Conservation (phyloP, 345 rosid species). For the Raphanus sativus region DNA sequence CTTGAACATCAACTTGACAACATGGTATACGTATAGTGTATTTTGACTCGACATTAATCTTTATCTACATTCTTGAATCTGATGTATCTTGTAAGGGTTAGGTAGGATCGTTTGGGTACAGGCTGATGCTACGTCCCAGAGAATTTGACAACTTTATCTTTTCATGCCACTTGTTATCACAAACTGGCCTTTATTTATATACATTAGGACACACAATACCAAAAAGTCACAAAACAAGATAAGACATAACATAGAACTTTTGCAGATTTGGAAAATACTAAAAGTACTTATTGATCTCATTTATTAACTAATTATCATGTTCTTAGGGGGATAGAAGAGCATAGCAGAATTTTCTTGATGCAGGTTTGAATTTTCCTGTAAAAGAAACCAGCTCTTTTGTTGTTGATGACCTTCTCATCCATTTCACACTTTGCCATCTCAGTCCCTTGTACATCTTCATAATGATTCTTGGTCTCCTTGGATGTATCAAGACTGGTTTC, state of each 20-base stretch:
- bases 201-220: neutral
- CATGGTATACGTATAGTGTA: neutral
- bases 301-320: neutral
- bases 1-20: neutral
- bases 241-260: neutral
- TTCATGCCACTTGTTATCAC: neutral
- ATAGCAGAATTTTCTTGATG: neutral
- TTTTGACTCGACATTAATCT: neutral
- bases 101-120: neutral
- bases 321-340: neutral
- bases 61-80: neutral
- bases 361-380: neutral
- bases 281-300: neutral
- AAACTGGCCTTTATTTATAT: neutral
- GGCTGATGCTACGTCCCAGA: neutral
- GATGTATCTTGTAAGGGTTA: neutral
- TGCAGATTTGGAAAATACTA: constrained; percentile 8
- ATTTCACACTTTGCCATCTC: neutral
- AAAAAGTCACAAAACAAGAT: neutral
- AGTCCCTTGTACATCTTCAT: neutral
- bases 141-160: constrained; percentile 5
- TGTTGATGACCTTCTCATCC: neutral
- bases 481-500: neutral
- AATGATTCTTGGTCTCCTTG: neutral
- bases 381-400: constrained; percentile 7